A percentile compares a stretch with the other conserved stretches of the same genome.
phyloP scores from a whole-genome alignment of 805 yeast genomes.

The Zygosaccharomyces pseudorouxii region DNA sequence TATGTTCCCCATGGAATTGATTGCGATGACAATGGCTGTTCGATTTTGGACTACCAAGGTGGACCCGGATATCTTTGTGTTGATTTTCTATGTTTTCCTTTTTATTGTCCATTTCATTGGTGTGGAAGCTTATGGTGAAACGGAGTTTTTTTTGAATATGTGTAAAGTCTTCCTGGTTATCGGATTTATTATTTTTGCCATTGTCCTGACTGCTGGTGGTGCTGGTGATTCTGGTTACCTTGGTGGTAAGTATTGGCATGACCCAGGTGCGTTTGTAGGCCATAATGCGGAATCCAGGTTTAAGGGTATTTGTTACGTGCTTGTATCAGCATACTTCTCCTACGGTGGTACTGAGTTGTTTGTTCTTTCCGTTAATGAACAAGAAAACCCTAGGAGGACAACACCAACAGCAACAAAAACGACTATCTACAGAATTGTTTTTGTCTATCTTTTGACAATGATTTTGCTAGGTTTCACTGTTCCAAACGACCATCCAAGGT shows the following conservation, averaged over 20 bases:
- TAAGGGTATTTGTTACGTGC: slow-evolving; percentile 61
- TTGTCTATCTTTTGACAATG: slow-evolving; percentile 53
- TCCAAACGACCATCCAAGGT: slow-evolving; percentile 49
- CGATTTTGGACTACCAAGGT: slow-evolving; percentile 45
- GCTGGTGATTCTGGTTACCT: slow-evolving; percentile 50
- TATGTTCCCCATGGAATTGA: slow-evolving; percentile 59
- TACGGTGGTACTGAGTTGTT: slow-evolving; percentile 64
- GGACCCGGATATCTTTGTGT: slow-evolving; percentile 53
- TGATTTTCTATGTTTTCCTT: slow-evolving; percentile 50
- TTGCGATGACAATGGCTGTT: slow-evolving; percentile 53
- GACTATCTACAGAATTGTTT: slow-evolving; percentile 57
- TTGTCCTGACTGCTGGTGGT: slow-evolving; percentile 56
- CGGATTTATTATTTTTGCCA: slow-evolving; percentile 54
- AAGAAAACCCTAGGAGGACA: slow-evolving; percentile 52
- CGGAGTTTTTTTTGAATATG: slow-evolving; percentile 53
- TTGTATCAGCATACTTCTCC: slow-evolving; percentile 59
- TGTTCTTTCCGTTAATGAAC: slow-evolving; percentile 65
- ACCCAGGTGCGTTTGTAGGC: slow-evolving; percentile 47
- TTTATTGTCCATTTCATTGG: slow-evolving; percentile 52
- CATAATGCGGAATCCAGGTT: slow-evolving; percentile 37
- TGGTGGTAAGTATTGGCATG: slow-evolving; percentile 56
- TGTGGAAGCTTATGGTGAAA: slow-evolving; percentile 65
- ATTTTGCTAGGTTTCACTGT: slow-evolving; percentile 55
- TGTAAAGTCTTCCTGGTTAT: slow-evolving; percentile 54
- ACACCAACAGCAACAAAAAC: slow-evolving; percentile 63